A percentile compares a stretch with the other conserved stretches of the same genome.
Evolutionary conservation across 2,329 filamentous ascomycete species (phyloP).

Genomic region (Fusarium nematophilum): DNA sequence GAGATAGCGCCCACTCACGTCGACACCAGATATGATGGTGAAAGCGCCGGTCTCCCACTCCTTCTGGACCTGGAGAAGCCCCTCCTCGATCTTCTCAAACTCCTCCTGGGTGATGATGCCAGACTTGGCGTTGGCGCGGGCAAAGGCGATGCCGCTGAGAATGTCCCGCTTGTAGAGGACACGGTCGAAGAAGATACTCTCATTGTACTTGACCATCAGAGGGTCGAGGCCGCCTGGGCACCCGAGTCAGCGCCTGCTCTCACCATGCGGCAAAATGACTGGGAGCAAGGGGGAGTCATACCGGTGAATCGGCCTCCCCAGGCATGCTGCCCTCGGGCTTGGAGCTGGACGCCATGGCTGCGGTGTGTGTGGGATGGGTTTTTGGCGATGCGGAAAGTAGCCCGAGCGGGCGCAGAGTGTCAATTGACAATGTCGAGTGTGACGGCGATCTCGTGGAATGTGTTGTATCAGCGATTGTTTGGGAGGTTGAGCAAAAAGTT

Average conservation of each 20-base stretch:
- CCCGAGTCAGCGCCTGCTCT: constrained; percentile 28
- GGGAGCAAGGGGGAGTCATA: constrained; percentile 42
- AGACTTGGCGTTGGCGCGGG: constrained; percentile 79
- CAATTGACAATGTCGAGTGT: constrained; percentile 2
- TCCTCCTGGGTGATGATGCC: constrained; percentile 80
- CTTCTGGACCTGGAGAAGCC: constrained; percentile 68
- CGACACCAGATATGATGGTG: constrained; percentile 61
- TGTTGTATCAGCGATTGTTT: constrained; percentile 3
- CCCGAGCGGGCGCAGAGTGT: too few relatives aligned
- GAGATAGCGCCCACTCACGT: constrained; percentile 49
- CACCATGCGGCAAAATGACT: neutral
- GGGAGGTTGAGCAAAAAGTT: constrained; percentile 14
- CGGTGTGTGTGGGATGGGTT: neutral
- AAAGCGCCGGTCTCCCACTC: constrained; percentile 66
- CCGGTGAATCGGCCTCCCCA: constrained; percentile 65
- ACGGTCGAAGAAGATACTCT: constrained; percentile 82
- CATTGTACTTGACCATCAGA: constrained; percentile 88
- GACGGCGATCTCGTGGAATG: neutral
- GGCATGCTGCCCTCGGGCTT: constrained; percentile 48
- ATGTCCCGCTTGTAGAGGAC: constrained; percentile 85
- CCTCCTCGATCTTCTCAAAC: constrained; percentile 78
- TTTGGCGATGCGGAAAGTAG: neutral
- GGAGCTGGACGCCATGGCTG: constrained; percentile 44
- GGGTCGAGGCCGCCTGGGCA: constrained; percentile 79
- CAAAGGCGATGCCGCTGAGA: constrained; percentile 82